phyloP scores from a whole-genome alignment of 2,329 filamentous ascomycete species.

The Calonectria honghensis region DNA sequence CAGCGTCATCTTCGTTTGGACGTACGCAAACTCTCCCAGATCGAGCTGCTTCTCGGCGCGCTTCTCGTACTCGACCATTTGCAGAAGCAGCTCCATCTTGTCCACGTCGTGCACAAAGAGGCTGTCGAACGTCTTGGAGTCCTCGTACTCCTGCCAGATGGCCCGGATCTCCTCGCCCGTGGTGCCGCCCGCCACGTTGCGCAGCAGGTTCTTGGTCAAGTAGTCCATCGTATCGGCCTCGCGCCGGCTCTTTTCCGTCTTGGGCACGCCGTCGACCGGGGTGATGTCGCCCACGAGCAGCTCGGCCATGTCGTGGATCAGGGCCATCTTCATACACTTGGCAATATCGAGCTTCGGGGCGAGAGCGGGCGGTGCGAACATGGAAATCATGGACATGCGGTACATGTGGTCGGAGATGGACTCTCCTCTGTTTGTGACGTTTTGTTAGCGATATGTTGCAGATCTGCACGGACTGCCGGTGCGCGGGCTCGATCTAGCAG shows the following conservation, averaged over 20 bases:
- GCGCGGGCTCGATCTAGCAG: background rate
- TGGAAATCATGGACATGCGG: constrained; percentile 96
- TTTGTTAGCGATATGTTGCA: constrained; percentile 24
- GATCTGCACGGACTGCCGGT: background rate
- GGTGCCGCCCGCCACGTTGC: constrained; percentile 81
- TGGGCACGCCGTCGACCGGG: constrained; percentile 89
- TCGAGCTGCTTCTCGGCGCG: constrained; percentile 79
- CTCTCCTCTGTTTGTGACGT: constrained; percentile 76
- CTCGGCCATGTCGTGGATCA: constrained; percentile 99
- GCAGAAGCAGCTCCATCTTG: constrained; percentile 94
- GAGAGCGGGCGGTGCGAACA: constrained; percentile 89
- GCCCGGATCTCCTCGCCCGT: constrained; percentile 82
- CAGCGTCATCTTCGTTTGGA: constrained; percentile 82
- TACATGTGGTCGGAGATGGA: constrained; percentile 99
- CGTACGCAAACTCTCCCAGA: constrained; percentile 90
- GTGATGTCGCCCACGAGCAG: constrained; percentile 97
- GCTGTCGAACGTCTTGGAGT: constrained; percentile 87
- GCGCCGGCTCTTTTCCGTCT: constrained; percentile 90
- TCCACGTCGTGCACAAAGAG: constrained; percentile 97
- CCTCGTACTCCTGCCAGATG: constrained; percentile 97
- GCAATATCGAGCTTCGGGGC: constrained; percentile 82
- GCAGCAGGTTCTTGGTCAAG: constrained; percentile 83
- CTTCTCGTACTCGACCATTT: constrained; percentile 98
- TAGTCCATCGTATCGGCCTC: constrained; percentile 96
- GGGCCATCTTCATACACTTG: constrained; percentile 94